A percentile compares a stretch with the other conserved stretches of the same genome.
These are phyloP conservation scores for Lizonia empirigonia DNA, from an alignment of 2,329 filamentous ascomycete species.

Conservation along the genomic window DNA sequence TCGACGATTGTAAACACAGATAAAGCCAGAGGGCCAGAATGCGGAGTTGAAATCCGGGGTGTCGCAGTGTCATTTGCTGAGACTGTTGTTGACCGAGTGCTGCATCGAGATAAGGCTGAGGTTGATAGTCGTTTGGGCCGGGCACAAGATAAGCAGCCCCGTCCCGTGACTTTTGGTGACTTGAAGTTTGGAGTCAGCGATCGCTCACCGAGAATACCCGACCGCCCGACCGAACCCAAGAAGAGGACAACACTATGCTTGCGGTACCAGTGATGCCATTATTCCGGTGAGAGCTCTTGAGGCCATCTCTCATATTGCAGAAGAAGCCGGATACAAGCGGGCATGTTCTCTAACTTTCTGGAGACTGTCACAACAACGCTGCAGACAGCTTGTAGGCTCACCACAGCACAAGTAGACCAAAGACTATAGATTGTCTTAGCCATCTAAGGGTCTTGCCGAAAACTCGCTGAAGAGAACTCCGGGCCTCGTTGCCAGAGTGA, in stretches of 20 bases:
- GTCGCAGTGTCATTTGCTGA: constrained; percentile 7
- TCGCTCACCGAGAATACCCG: constrained; percentile 14
- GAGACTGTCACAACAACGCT: too few species aligned
- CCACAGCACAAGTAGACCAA: too few species aligned
- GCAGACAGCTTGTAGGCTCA: too few species aligned
- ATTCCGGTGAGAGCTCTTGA: not conserved
- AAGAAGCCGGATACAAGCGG: too few species aligned
- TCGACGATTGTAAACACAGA: not conserved
- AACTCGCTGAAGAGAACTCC: too few species aligned
- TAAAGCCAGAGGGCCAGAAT: constrained; percentile 5
- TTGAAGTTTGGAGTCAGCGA: constrained; percentile 15
- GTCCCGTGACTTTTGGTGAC: constrained; percentile 7
- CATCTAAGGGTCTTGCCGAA: too few species aligned
- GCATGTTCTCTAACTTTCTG: too few species aligned
- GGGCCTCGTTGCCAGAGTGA: too few species aligned
- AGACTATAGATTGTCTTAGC: too few species aligned
- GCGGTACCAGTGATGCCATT: constrained; percentile 2
- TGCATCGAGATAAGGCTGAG: constrained; percentile 19
- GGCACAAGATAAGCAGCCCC: constrained; percentile 15
- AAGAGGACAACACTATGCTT: constrained; percentile 1
- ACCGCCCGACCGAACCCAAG: constrained; percentile 7
- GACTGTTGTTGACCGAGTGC: constrained; percentile 13
- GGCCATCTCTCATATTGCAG: too few species aligned
- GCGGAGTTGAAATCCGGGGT: constrained; percentile 15
- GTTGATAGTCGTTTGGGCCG: constrained; percentile 13